Conservation (phyloP, 768 basidiomycete genomes). For the Termitomyces bulborhizus region DNA sequence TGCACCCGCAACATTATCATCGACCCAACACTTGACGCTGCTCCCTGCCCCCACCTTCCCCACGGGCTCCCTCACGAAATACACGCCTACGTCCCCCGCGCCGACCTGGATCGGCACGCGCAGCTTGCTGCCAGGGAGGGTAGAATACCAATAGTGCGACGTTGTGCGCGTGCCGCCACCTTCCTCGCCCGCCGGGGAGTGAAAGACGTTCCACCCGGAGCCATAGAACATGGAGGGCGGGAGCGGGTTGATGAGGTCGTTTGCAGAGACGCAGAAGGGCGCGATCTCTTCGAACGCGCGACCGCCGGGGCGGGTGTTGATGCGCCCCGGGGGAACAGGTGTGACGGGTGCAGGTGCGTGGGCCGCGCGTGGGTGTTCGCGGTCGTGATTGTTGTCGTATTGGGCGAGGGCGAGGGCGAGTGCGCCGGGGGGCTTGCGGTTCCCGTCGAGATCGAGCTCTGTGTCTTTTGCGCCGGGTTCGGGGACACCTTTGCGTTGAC, state of each 20-base stretch:
- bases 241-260: slow-evolving; percentile 95
- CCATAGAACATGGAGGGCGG: slow-evolving; percentile 93
- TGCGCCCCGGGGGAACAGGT: slow-evolving; percentile 66
- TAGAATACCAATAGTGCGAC: slow-evolving; percentile 92
- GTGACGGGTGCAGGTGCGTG: slow-evolving; percentile 27
- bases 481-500: slow-evolving; percentile 73
- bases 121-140: slow-evolving; percentile 73
- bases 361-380: not conserved
- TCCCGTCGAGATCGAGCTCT: slow-evolving; percentile 25
- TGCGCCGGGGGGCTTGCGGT: slow-evolving; percentile 12
- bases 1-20: slow-evolving; percentile 84
- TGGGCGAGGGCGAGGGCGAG: too few species aligned
- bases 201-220: slow-evolving; percentile 81
- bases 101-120: slow-evolving; percentile 80
- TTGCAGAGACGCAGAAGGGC: slow-evolving; percentile 93
- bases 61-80: slow-evolving; percentile 76
- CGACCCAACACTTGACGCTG: slow-evolving; percentile 91
- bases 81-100: slow-evolving; percentile 90
- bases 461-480: slow-evolving; percentile 26
- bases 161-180: slow-evolving; percentile 45
- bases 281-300: slow-evolving; percentile 76
- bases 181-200: slow-evolving; percentile 40
- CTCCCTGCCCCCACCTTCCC: slow-evolving; percentile 54
- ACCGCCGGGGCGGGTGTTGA: slow-evolving; percentile 55
- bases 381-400: too few species aligned